phyloP scores from a whole-genome alignment of 2,329 filamentous ascomycete species.

The Aspergillus neoniger region DNA sequence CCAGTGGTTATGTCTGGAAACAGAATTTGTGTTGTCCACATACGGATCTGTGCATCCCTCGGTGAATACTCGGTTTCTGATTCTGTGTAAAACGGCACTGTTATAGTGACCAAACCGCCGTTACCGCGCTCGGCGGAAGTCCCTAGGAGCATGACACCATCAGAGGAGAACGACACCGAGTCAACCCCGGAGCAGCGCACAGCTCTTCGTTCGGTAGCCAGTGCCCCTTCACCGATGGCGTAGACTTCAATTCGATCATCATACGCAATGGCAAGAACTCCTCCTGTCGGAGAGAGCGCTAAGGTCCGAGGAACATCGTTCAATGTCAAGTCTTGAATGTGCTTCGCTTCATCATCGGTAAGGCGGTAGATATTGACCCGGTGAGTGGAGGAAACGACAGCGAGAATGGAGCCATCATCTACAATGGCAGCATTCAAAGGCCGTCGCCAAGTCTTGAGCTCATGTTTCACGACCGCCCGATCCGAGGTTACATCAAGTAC shows the following conservation, averaged over 20 bases:
- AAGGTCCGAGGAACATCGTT: slow-evolving; percentile 78
- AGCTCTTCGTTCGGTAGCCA: slow-evolving; percentile 68
- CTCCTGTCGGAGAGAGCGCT: slow-evolving; percentile 76
- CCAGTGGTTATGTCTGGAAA: slow-evolving; percentile 79
- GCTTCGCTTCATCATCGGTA: slow-evolving; percentile 62
- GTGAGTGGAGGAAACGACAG: slow-evolving; percentile 78
- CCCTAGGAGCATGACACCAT: slow-evolving; percentile 76
- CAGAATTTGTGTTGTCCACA: slow-evolving; percentile 84
- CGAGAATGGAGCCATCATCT: slow-evolving; percentile 74
- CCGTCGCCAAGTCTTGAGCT: slow-evolving; percentile 76
- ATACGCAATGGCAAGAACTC: slow-evolving; percentile 81
- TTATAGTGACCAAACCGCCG: slow-evolving; percentile 73
- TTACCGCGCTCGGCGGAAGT: slow-evolving; percentile 67
- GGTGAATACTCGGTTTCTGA: slow-evolving; percentile 52
- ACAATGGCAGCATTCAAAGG: slow-evolving; percentile 76
- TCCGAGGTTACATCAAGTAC: slow-evolving; percentile 68
- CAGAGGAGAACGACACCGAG: slow-evolving; percentile 71
- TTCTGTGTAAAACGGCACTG: slow-evolving; percentile 74
- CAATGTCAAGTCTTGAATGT: slow-evolving; percentile 73
- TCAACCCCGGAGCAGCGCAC: slow-evolving; percentile 80
- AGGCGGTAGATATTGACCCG: slow-evolving; percentile 86
- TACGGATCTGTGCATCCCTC: slow-evolving; percentile 65
- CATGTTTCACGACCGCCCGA: slow-evolving; percentile 66
- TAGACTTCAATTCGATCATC: slow-evolving; percentile 87
- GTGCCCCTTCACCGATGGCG: slow-evolving; percentile 65